A percentile compares a stretch with the other conserved stretches of the same genome.
phyloP scores from a whole-genome alignment of 257 asterid species.

The Solanum verrucosum region DNA sequence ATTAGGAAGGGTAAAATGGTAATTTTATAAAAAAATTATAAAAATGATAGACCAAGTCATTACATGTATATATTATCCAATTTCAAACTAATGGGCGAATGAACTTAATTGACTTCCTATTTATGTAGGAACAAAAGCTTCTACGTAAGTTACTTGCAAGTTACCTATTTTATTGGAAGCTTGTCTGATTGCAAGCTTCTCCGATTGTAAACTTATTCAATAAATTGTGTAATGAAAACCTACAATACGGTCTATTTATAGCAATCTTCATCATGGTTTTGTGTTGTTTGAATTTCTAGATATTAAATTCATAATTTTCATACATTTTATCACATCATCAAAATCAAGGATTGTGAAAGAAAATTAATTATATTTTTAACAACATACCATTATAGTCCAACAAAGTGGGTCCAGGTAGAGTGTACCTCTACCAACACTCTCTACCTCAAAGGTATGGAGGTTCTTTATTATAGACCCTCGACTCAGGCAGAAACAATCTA shows the following conservation, averaged over 20 bases:
- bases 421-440: neutral
- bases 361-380: neutral
- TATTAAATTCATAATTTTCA: too few relatives aligned
- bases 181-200: neutral
- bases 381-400: neutral
- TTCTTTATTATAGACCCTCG: neutral
- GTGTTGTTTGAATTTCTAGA: neutral
- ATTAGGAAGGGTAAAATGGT: too few relatives aligned
- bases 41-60: neutral
- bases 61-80: neutral
- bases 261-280: neutral
- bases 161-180: neutral
- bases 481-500: neutral
- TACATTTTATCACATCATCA: too few relatives aligned
- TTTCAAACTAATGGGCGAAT: too few relatives aligned
- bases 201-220: neutral
- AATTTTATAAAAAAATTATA: too few relatives aligned
- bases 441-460: neutral
- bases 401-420: neutral
- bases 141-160: too few relatives aligned
- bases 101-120: neutral
- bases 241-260: neutral
- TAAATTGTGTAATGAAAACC: neutral
- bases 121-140: neutral
- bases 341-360: neutral